Percentiles rank a stretch among this genome's conserved stretches.
phyloP scores from a whole-genome alignment of 164 flowering plant species.

The Stephania japonica region DNA sequence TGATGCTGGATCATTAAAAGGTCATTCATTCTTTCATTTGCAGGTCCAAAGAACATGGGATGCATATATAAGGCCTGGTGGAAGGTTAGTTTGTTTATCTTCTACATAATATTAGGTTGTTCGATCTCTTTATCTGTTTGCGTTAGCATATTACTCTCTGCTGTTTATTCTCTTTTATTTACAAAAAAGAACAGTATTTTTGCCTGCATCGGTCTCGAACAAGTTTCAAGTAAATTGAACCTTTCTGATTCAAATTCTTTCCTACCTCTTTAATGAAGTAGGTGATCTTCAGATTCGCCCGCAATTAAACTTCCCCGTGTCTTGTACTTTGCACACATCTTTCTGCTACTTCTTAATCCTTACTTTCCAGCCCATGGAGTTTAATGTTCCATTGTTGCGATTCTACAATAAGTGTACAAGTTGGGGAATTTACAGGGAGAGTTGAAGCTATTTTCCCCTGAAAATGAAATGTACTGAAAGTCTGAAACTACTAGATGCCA shows the following conservation, averaged over 20 bases:
- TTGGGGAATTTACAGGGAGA: too few relatives aligned
- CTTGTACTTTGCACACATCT: neutral
- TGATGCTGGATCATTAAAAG: neutral
- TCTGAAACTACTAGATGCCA: too few relatives aligned
- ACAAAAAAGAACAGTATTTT: too few relatives aligned
- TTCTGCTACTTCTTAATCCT: neutral
- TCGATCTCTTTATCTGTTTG: neutral
- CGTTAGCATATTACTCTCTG: too few relatives aligned
- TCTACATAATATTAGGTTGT: neutral
- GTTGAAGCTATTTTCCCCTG: too few relatives aligned
- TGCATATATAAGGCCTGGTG: constrained; percentile 87
- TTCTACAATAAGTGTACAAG: too few relatives aligned
- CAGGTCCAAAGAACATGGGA: constrained; percentile 97
- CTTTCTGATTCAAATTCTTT: neutral
- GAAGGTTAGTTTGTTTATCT: constrained; percentile 48
- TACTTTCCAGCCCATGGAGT: too few relatives aligned
- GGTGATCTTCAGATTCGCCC: neutral
- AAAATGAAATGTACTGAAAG: too few relatives aligned
- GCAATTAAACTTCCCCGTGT: neutral
- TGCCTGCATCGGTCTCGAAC: too few relatives aligned
- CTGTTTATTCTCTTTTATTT: too few relatives aligned
- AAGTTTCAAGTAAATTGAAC: neutral
- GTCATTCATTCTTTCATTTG: constrained; percentile 19
- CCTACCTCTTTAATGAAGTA: neutral
- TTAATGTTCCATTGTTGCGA: too few relatives aligned